These are phyloP conservation scores for Amphichorda felina DNA, from an alignment of 2,329 filamentous ascomycete species.

Conservation along the genomic window DNA sequence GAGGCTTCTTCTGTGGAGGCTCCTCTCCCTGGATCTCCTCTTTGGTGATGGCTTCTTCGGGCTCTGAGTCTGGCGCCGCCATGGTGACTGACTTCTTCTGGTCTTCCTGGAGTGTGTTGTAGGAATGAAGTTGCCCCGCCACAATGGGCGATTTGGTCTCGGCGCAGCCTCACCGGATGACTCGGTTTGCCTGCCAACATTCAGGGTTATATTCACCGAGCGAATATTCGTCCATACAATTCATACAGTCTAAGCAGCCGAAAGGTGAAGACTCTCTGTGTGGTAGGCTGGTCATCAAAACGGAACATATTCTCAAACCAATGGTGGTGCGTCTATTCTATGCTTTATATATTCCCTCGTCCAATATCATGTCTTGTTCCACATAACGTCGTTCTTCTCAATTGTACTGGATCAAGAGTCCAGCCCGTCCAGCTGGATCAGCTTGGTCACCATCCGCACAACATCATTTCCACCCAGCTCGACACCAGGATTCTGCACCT, in stretches of 20 bases:
- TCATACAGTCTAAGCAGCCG: no score
- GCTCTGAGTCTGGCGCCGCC: slow-evolving; percentile 9
- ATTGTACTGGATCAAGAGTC: slow-evolving; percentile 52
- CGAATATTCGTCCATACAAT: no score
- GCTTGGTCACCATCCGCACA: slow-evolving; percentile 62
- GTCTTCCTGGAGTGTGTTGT: not conserved
- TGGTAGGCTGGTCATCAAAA: no score
- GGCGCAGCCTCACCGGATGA: no score
- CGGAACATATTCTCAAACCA: no score
- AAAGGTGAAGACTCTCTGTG: no score
- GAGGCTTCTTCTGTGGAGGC: slow-evolving; percentile 9
- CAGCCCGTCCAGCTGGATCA: slow-evolving; percentile 84
- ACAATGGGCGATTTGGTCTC: not conserved
- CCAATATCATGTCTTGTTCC: no score
- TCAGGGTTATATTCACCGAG: no score
- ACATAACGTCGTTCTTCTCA: no score
- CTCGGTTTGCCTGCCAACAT: no score
- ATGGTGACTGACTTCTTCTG: not conserved
- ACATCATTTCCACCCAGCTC: slow-evolving; percentile 52
- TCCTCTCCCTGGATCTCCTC: slow-evolving; percentile 27
- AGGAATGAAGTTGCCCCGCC: not conserved
- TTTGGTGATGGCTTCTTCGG: slow-evolving; percentile 27
- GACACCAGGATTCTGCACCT: slow-evolving; percentile 62
- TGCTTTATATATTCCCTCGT: no score
- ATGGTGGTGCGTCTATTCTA: no score